These are phyloP conservation scores for Gautieria morchelliformis DNA, from an alignment of 768 basidiomycete genomes.

Conservation along the genomic window DNA sequence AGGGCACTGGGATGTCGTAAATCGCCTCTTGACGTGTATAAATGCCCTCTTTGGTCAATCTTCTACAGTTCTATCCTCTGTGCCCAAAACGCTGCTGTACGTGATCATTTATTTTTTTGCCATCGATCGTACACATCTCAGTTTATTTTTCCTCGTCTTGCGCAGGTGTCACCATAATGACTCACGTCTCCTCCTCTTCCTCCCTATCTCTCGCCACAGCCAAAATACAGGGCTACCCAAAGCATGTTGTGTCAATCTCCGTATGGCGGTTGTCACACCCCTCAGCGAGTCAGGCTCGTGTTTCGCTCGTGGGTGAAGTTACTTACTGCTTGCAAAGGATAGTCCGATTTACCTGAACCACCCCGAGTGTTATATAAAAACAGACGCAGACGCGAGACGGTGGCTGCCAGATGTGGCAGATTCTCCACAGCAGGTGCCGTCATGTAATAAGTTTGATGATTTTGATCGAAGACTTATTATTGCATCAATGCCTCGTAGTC, in stretches of 20 bases:
- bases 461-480: not conserved
- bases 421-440: slow-evolving; percentile 36
- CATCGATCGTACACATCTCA: slow-evolving; percentile 7
- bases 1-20: too few species aligned
- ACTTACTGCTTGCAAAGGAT: slow-evolving; percentile 30
- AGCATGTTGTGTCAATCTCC: slow-evolving; percentile 36
- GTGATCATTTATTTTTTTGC: too few species aligned
- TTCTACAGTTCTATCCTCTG: too few species aligned
- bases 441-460: not conserved
- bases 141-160: slow-evolving; percentile 4
- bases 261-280: slow-evolving; percentile 27
- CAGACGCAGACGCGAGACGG: slow-evolving; percentile 40
- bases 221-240: slow-evolving; percentile 33
- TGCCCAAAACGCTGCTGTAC: too few species aligned
- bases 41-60: too few species aligned
- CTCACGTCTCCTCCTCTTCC: slow-evolving; percentile 41
- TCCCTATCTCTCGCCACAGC: slow-evolving; percentile 46
- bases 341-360: slow-evolving; percentile 11
- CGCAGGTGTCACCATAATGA: slow-evolving; percentile 41
- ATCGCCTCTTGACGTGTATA: too few species aligned
- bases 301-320: slow-evolving; percentile 40
- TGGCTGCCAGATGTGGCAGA: slow-evolving; percentile 40
- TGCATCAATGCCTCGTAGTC: slow-evolving; percentile 10
- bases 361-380: slow-evolving; percentile 10
- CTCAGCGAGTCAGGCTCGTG: slow-evolving; percentile 35